Conservation (phyloP, 768 basidiomycete genomes). For the Mycena polygramma region DNA sequence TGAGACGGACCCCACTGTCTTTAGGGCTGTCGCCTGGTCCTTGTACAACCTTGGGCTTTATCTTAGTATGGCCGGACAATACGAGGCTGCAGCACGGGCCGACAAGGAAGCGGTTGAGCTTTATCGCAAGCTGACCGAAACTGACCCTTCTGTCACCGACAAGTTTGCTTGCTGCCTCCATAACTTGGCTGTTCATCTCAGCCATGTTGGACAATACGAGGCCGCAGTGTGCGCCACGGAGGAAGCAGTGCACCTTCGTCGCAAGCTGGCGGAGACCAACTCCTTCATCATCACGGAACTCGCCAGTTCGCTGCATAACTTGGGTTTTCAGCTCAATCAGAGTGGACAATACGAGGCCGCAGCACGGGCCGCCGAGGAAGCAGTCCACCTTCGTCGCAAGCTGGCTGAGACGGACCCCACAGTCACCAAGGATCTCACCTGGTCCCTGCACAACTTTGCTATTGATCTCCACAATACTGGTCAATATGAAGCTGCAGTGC, state of each 20-base stretch:
- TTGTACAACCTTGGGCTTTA: too few relatives aligned
- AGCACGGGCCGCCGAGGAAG: constrained; percentile 8
- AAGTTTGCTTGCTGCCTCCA: constrained; percentile 7
- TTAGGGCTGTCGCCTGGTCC: too few relatives aligned
- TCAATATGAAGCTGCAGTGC: constrained; percentile 9
- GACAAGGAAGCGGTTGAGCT: constrained; percentile 18
- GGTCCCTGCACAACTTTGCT: background rate
- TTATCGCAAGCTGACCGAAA: constrained; percentile 21
- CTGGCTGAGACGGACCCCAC: constrained; percentile 10
- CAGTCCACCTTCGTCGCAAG: constrained; percentile 19
- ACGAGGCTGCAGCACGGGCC: constrained; percentile 3
- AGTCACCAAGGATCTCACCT: constrained; percentile 8
- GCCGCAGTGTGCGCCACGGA: constrained; percentile 3
- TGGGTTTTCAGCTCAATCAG: constrained; percentile 6
- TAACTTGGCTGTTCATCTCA: constrained; percentile 16
- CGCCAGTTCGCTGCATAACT: constrained; percentile 4
- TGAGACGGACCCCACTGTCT: too few relatives aligned
- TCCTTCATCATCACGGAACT: background rate
- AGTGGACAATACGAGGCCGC: constrained; percentile 8
- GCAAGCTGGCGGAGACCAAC: constrained; percentile 6
- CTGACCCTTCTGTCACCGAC: background rate
- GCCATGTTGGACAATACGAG: background rate
- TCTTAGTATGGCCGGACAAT: too few relatives aligned
- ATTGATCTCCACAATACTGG: background rate
- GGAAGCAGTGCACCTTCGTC: constrained; percentile 20